Evolutionary conservation across 2,329 filamentous ascomycete genomes (phyloP).

Genomic region (Xylaria sp.): DNA sequence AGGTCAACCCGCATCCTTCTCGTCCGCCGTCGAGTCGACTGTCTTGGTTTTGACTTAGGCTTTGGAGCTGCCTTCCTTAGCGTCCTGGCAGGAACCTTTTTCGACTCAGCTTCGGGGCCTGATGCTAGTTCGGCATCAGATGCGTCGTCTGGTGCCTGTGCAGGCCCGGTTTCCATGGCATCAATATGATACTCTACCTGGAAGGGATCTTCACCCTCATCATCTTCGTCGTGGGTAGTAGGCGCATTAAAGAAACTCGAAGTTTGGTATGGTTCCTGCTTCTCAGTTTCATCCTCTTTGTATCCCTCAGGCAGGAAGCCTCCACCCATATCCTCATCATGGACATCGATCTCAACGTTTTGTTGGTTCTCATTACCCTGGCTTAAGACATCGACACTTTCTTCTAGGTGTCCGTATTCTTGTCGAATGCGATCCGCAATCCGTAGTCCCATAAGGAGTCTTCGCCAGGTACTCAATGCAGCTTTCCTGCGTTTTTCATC

Average conservation of each 20-base stretch:
- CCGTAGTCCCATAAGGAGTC: conserved; percentile 84
- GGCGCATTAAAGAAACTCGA: conserved; percentile 43
- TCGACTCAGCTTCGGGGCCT: conserved; percentile 31
- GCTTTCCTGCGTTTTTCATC: conserved; percentile 83
- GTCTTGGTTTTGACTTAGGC: conserved; percentile 43
- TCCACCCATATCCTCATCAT: conserved; percentile 64
- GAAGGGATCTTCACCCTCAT: conserved; percentile 46
- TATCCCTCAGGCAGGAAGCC: conserved; percentile 64
- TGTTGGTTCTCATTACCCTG: conserved; percentile 52
- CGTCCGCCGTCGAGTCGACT: conserved; percentile 42
- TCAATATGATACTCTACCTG: conserved; percentile 47
- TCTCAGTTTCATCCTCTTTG: conserved; percentile 40
- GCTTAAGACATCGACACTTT: conserved; percentile 65
- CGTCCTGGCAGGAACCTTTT: conserved; percentile 36
- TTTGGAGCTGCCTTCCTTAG: conserved; percentile 41
- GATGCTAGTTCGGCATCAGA: conserved; percentile 25
- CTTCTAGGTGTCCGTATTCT: conserved; percentile 76
- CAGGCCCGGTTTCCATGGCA: conserved; percentile 16
- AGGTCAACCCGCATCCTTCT: conserved; percentile 40
- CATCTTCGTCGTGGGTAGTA: conserved; percentile 41
- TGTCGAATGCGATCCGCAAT: conserved; percentile 81
- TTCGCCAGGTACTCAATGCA: conserved; percentile 82
- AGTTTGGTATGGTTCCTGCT: conserved; percentile 39
- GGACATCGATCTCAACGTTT: not conserved
- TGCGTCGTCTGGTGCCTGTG: conserved; percentile 19